Evolutionary conservation across 768 basidiomycete genomes (phyloP).

Genomic region (Rhodotorula graminis): DNA sequence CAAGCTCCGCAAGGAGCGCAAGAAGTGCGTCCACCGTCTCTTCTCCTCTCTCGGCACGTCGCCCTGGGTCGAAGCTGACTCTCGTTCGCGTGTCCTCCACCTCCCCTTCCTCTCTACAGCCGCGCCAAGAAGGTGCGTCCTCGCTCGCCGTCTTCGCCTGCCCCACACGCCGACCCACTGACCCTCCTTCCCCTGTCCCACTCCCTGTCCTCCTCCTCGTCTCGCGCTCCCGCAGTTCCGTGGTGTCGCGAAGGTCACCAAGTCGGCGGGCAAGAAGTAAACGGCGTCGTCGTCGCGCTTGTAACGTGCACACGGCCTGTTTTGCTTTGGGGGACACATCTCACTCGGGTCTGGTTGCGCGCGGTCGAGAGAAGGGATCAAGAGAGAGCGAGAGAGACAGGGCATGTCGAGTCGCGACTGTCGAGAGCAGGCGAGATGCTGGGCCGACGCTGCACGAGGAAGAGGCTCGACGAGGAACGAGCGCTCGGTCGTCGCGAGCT

Average conservation of each 20-base stretch:
- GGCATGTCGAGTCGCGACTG: too few species aligned
- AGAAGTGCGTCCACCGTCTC: constrained; percentile 55
- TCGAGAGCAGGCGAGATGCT: too few species aligned
- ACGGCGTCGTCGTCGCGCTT: too few species aligned
- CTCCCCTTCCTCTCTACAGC: neutral
- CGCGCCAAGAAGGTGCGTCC: constrained; percentile 6
- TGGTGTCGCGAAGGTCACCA: constrained; percentile 23
- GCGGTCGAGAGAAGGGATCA: too few species aligned
- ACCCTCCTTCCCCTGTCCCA: neutral
- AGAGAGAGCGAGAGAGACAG: too few species aligned
- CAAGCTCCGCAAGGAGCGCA: constrained; percentile 98
- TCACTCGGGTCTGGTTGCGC: too few species aligned
- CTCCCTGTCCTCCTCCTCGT: too few species aligned
- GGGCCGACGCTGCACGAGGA: too few species aligned
- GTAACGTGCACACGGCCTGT: too few species aligned
- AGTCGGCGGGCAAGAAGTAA: neutral
- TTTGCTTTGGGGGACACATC: too few species aligned
- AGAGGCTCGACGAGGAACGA: too few species aligned
- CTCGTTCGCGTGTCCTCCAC: neutral
- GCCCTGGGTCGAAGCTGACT: constrained; percentile 42
- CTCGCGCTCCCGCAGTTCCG: neutral
- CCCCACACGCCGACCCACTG: neutral
- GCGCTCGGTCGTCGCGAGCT: too few species aligned
- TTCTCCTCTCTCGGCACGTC: constrained; percentile 74
- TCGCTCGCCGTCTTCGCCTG: neutral